Evolutionary conservation across 192 early-diverging fungal genomes (phyloP).

Genomic region (Gamsiella multidivaricata): DNA sequence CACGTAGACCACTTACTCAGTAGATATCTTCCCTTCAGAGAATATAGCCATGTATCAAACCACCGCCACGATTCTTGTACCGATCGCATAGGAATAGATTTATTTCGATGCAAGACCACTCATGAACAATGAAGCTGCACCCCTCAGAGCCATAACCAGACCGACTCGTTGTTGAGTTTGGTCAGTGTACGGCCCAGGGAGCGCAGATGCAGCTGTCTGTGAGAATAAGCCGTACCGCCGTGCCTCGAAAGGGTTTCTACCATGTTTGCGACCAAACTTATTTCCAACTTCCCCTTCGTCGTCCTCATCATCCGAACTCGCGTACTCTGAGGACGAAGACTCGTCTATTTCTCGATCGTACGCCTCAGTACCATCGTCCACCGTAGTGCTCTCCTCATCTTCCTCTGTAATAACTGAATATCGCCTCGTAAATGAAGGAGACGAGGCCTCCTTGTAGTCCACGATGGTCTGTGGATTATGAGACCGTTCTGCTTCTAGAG

Average conservation of each 20-base stretch:
- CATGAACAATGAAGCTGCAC: conserved; percentile 8
- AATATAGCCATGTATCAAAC: too few species aligned
- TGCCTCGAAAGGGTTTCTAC: neutral
- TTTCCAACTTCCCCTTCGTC: neutral
- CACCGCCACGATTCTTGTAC: neutral
- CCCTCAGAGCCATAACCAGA: conserved; percentile 23
- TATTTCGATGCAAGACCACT: neutral
- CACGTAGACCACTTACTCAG: too few species aligned
- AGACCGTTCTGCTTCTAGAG: neutral
- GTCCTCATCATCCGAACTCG: neutral
- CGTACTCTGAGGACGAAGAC: neutral
- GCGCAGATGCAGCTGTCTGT: conserved; percentile 3
- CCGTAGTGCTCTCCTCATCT: neutral
- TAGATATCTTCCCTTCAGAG: neutral
- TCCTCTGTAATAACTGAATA: conserved; percentile 34
- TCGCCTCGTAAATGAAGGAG: conserved; percentile 2
- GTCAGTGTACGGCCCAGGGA: conserved; percentile 2
- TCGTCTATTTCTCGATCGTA: neutral
- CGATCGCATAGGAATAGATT: neutral
- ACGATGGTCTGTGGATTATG: conserved; percentile 14
- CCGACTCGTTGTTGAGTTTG: conserved; percentile 10
- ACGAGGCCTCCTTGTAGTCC: neutral
- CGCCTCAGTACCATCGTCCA: neutral
- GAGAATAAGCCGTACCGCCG: neutral
- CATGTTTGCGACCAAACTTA: neutral